phyloP scores from a whole-genome alignment of 108 stramenopile species.

The Nitzschia inconspicua region DNA sequence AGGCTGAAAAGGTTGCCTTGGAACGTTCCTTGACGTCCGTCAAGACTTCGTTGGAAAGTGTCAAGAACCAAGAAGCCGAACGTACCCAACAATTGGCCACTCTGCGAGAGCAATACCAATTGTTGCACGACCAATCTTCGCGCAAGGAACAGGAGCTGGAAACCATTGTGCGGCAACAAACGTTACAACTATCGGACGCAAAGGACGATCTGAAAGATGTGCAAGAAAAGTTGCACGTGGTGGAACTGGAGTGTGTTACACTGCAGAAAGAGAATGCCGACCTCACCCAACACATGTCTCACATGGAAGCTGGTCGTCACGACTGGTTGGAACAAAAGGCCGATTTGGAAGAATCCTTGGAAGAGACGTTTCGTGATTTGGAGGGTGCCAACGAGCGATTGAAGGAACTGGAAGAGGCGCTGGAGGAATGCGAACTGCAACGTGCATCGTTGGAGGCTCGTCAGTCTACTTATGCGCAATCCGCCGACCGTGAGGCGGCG shows the following conservation, averaged over 20 bases:
- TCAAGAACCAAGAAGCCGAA: no score
- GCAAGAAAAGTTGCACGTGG: not conserved
- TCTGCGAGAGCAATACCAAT: not conserved
- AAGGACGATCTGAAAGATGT: not conserved
- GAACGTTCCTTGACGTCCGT: not conserved
- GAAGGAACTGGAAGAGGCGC: not conserved
- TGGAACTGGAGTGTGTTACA: not conserved
- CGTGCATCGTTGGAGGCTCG: not conserved
- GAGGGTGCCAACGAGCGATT: no score
- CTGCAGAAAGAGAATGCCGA: no score
- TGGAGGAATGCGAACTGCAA: not conserved
- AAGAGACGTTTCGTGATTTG: not conserved
- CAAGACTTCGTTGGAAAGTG: no score
- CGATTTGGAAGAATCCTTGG: slow-evolving; percentile 2
- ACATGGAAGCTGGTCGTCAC: not conserved
- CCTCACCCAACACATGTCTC: not conserved
- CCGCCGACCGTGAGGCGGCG: not conserved
- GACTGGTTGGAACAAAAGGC: not conserved
- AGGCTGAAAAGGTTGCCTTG: not conserved
- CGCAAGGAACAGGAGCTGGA: not conserved
- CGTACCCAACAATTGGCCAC: not conserved
- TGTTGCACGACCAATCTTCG: not conserved
- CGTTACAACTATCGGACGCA: no score
- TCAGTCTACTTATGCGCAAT: not conserved
- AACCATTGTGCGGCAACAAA: no score